phyloP scores from a whole-genome alignment of 176 grass and related monocot species.

The Rhynchospora pubera region DNA sequence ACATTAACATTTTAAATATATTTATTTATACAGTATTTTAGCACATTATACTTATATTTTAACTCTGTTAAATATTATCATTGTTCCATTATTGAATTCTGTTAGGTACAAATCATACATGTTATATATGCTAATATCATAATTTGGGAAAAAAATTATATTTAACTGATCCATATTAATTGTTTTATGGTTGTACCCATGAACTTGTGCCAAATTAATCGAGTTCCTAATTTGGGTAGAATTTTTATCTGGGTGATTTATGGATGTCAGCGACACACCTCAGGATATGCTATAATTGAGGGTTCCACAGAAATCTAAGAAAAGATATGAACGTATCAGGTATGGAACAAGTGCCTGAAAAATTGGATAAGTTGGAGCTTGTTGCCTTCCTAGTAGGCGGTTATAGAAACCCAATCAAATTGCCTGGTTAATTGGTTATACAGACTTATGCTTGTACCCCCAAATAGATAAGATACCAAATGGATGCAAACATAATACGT shows the following conservation, averaged over 20 bases:
- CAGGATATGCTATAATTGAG: background rate
- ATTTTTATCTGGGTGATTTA: no score
- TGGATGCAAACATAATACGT: background rate
- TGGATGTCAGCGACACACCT: background rate
- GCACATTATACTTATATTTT: no score
- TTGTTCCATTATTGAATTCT: no score
- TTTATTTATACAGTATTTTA: no score
- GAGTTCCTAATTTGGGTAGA: no score
- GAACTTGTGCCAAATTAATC: no score
- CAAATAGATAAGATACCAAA: slow-evolving; percentile 5
- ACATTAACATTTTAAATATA: no score
- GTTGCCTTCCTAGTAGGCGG: slow-evolving; percentile 10
- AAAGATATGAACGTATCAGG: background rate
- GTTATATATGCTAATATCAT: no score
- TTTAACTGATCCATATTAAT: no score
- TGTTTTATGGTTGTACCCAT: no score
- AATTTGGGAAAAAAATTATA: no score
- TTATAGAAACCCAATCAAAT: slow-evolving; percentile 12
- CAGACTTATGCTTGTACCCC: background rate
- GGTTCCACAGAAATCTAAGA: background rate
- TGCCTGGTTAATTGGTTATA: background rate
- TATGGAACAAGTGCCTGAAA: background rate
- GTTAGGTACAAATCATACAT: background rate
- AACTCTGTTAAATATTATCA: no score
- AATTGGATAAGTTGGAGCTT: slow-evolving; percentile 9